These are phyloP conservation scores for Zygoascus ofunaensis DNA, from an alignment of 805 yeast species.

Conservation along the genomic window DNA sequence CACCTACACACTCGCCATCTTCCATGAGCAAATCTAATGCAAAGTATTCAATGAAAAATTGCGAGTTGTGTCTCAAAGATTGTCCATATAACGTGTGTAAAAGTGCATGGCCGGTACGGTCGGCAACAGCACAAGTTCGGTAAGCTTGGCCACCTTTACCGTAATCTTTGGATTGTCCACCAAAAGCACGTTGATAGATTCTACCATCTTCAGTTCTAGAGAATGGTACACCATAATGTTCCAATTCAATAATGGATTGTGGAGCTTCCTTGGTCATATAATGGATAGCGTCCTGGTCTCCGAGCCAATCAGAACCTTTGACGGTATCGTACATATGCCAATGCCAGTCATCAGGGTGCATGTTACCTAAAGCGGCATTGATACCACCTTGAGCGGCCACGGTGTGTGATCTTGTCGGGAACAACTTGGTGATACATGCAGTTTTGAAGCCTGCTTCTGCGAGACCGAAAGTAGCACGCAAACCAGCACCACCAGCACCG, in stretches of 20 bases:
- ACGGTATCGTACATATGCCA: constrained; percentile 99
- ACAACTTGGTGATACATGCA: constrained; percentile 92
- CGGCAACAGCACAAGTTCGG: constrained; percentile 99
- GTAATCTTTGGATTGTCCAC: constrained; percentile 91
- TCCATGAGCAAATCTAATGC: constrained; percentile 92
- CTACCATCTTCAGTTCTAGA: constrained; percentile 95
- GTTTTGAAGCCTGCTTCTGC: constrained; percentile 96
- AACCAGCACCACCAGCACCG: constrained; percentile 99
- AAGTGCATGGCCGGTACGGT: constrained; percentile 96
- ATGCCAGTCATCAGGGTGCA: constrained; percentile 98
- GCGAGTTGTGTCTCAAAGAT: constrained; percentile 92
- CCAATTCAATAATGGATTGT: constrained; percentile 87
- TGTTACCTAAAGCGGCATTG: constrained; percentile 96
- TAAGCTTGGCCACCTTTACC: constrained; percentile 99
- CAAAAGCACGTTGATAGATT: constrained; percentile 97
- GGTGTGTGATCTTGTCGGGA: constrained; percentile 97
- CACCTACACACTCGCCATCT: constrained; percentile 94
- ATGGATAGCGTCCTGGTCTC: constrained; percentile 98
- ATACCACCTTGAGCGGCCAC: constrained; percentile 99
- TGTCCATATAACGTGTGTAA: constrained; percentile 95
- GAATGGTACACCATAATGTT: constrained; percentile 97
- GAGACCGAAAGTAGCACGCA: constrained; percentile 95
- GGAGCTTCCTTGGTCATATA: constrained; percentile 99
- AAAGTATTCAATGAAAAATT: constrained; percentile 94
- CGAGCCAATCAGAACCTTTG: constrained; percentile 98